These are phyloP conservation scores for Pelargonium fulgidum DNA, from an alignment of 441 rosid genomes.

Conservation along the genomic window DNA sequence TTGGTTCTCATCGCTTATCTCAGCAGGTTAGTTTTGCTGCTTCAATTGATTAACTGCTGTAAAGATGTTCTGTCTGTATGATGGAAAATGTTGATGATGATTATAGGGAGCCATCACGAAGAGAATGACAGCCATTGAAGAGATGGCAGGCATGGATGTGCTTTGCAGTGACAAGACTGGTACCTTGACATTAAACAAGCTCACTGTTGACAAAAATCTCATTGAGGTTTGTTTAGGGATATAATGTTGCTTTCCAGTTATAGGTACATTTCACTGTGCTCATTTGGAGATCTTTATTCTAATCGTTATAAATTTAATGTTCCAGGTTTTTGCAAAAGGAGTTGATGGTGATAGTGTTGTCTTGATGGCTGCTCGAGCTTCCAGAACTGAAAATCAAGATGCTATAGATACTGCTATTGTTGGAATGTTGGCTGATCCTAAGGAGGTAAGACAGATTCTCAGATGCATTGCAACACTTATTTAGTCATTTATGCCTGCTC, in stretches of 20 bases:
- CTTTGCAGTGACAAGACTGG: slow-evolving; percentile 96
- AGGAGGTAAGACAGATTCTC: slow-evolving; percentile 29
- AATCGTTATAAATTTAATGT: not conserved
- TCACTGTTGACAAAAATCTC: slow-evolving; percentile 70
- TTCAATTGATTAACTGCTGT: no score
- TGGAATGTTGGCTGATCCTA: slow-evolving; percentile 42
- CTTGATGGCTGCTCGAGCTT: slow-evolving; percentile 59
- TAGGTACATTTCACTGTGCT: no score
- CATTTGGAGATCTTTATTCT: no score
- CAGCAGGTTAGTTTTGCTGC: slow-evolving; percentile 44
- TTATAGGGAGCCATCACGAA: slow-evolving; percentile 87
- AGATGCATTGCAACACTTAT: no score
- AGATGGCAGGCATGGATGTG: slow-evolving; percentile 98
- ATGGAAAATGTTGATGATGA: no score
- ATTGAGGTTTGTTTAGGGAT: slow-evolving; percentile 42
- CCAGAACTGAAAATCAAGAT: slow-evolving; percentile 50
- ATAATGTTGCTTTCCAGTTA: no score
- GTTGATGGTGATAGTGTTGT: slow-evolving; percentile 71
- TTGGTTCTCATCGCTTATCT: slow-evolving; percentile 81
- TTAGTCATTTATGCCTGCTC: no score
- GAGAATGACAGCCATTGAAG: slow-evolving; percentile 95
- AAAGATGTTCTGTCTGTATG: no score
- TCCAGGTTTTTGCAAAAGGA: slow-evolving; percentile 54
- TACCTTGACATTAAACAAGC: slow-evolving; percentile 77
- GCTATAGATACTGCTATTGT: slow-evolving; percentile 47